Conservation (phyloP, 78 protist species). For the Dictyostelium brefeldianum region DNA sequence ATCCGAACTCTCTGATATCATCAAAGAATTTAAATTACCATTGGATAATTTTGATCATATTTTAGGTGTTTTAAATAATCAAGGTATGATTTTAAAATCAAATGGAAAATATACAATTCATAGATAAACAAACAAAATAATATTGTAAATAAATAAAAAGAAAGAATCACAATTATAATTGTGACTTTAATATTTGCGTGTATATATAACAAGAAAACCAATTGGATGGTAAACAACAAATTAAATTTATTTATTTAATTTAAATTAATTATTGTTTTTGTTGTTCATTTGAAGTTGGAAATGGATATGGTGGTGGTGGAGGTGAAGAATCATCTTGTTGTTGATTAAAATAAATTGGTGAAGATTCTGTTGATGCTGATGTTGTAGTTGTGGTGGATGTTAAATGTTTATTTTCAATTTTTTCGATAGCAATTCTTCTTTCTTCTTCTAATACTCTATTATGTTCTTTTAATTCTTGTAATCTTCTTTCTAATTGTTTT, state of each 20-base stretch:
- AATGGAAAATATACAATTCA: neutral
- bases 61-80: constrained; percentile 22
- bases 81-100: constrained; percentile 55
- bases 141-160: neutral
- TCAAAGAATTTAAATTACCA: constrained; percentile 49
- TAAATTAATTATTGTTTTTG: constrained; percentile 22
- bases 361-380: neutral
- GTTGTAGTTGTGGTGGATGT: neutral
- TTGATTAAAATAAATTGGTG: neutral
- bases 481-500: constrained; percentile 18
- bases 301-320: constrained; percentile 11
- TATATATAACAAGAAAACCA: neutral
- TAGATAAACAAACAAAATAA: neutral
- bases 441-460: constrained; percentile 48
- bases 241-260: neutral
- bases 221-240: too few species aligned
- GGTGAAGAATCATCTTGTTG: neutral
- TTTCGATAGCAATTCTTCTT: constrained; percentile 57
- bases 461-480: constrained; percentile 41
- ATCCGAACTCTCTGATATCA: neutral
- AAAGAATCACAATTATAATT: neutral
- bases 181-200: neutral
- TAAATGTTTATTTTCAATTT: constrained; percentile 28
- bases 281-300: neutral
- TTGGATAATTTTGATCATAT: constrained; percentile 26